phyloP scores from a whole-genome alignment of 2,329 filamentous ascomycete species.

The Malbranchea zuffiana region DNA sequence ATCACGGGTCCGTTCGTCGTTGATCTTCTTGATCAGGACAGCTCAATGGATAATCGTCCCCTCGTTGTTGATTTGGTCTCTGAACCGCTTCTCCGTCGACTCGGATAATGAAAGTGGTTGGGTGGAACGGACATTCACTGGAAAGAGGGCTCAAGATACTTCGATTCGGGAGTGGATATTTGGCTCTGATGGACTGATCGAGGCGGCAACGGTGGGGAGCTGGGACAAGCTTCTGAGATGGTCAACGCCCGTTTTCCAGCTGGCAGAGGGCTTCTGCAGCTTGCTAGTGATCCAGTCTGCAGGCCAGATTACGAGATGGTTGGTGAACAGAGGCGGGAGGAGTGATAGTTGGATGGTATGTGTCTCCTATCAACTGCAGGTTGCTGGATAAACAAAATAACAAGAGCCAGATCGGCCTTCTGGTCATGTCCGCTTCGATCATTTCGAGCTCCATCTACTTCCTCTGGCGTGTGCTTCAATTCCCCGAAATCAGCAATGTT shows the following conservation, averaged over 20 bases:
- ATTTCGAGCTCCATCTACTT: constrained; percentile 94
- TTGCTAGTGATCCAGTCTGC: constrained; percentile 88
- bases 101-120: constrained; percentile 57
- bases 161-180: constrained; percentile 76
- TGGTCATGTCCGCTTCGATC: constrained; percentile 78
- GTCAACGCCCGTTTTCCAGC: constrained; percentile 87
- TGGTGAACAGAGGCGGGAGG: constrained; percentile 76
- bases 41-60: constrained; percentile 84
- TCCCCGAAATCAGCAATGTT: constrained; percentile 83
- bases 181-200: constrained; percentile 70
- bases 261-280: constrained; percentile 93
- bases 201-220: constrained; percentile 66
- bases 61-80: constrained; percentile 79
- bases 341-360: constrained; percentile 95
- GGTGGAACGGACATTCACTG: constrained; percentile 68
- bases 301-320: constrained; percentile 86
- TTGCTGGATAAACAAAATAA: constrained; percentile 14
- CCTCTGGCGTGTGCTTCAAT: constrained; percentile 85
- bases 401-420: constrained; percentile 60
- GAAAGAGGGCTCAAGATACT: constrained; percentile 51
- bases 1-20: constrained; percentile 61
- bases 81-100: constrained; percentile 92
- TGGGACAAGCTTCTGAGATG: constrained; percentile 87
- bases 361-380: constrained; percentile 16
- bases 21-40: constrained; percentile 58